phyloP scores from a whole-genome alignment of 1,284 basidiomycete genomes.

The Abortiporus biennis region DNA sequence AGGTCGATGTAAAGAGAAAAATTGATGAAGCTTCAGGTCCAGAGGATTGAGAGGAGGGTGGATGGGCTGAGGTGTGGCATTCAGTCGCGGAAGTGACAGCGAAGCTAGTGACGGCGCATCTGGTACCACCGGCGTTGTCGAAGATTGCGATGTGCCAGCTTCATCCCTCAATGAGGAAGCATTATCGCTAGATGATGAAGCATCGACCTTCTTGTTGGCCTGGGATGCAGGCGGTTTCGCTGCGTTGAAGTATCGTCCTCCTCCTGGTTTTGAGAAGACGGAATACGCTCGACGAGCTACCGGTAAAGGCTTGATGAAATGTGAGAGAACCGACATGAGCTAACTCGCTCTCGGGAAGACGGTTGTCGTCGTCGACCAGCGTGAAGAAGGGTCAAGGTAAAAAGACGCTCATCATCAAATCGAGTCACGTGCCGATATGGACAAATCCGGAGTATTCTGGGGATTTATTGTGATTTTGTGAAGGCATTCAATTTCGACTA shows the following conservation, averaged over 20 bases:
- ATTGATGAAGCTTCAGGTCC: conserved; percentile 71
- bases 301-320: conserved; percentile 42
- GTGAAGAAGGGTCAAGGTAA: not conserved
- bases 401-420: too few species aligned
- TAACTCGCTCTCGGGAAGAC: conserved; percentile 1
- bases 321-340: conserved; percentile 38
- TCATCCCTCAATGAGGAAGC: conserved; percentile 19
- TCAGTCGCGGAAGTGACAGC: conserved; percentile 11
- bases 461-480: too few species aligned
- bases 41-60: conserved; percentile 56
- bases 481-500: too few species aligned
- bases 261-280: conserved; percentile 72
- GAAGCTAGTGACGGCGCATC: not conserved
- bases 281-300: conserved; percentile 58
- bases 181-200: conserved; percentile 14
- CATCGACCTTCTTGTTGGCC: conserved; percentile 20
- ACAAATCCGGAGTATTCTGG: too few species aligned
- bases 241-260: conserved; percentile 69
- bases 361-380: conserved; percentile 1
- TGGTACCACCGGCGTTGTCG: conserved; percentile 6
- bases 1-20: conserved; percentile 73
- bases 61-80: conserved; percentile 18
- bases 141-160: conserved; percentile 12
- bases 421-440: too few species aligned
- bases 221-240: conserved; percentile 40